Base-by-base conservation (phyloP, 192 early-diverging fungal genomes). In the Umbelopsis isabellina region DNA sequence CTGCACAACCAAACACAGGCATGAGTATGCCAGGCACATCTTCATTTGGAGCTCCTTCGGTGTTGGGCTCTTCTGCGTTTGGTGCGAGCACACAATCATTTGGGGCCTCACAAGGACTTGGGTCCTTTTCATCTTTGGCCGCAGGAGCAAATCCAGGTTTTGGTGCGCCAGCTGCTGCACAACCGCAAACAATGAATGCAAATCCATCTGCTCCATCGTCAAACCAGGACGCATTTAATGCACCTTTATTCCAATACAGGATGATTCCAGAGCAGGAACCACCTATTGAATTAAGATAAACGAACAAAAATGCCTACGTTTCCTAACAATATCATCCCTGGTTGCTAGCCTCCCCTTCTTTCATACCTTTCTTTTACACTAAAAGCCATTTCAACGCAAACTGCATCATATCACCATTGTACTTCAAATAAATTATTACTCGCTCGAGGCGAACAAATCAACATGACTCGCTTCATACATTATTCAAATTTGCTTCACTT, bases 211-310 rank as follows among this genome's bases (percentile, higher is more conserved):
- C 13, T 11, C 21, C 37, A 47, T 61, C 46, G 7, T 41, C 55
- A 4, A 30, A 16, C 2, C 55, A 46, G 30, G n/a, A 69, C 18
- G 80, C 80, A 16, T 84, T 74, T 30, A 35, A 65, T 3, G 80
- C 80, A 9, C 72, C 70, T 21, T 25, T 41, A 0, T 85, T 85
- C 47, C 72, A 72, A 37, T 58, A 80, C 21, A 67, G 72, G 49
- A 33, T 71, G 15, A 72, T 85, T 23, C 83, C 83, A 12, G 83
- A 85, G 37, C 53, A 74, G 10, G 80, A 82, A 21, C 83, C 83
- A 20, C 83, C 83, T 1, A 46, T 79, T 35, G 74, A 80, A 55
- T 47, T 79, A 61, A 77, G 82, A 49, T 81, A 74, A 66, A 15
- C 6, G 23, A 23, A 25, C 4, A 15, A 20, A 18, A 30, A 30